phyloP scores from a whole-genome alignment of 2,329 filamentous ascomycete genomes.

The Blastomyces silverae region DNA sequence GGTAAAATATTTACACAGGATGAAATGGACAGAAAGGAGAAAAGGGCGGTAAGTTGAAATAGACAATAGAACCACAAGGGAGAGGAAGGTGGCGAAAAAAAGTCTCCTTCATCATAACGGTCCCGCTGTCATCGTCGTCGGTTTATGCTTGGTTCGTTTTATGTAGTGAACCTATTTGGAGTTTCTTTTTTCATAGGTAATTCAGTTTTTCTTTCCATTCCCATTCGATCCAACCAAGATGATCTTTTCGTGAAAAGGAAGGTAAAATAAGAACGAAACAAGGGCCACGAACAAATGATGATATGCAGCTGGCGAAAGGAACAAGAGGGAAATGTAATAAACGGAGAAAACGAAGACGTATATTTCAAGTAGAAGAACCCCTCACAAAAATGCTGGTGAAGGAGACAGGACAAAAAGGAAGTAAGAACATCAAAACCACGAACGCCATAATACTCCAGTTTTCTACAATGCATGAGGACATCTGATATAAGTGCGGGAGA shows the following conservation, averaged over 20 bases:
- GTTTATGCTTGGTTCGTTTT: neutral
- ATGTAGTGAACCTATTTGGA: neutral
- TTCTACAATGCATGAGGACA: slow-evolving; percentile 3
- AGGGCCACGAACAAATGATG: neutral
- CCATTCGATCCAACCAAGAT: neutral
- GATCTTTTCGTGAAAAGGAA: neutral
- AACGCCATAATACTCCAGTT: slow-evolving; percentile 2
- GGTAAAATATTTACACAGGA: neutral
- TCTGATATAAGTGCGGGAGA: neutral
- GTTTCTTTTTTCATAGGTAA: neutral
- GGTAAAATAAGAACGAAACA: neutral
- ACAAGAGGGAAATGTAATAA: neutral
- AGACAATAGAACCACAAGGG: neutral
- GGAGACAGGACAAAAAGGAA: neutral
- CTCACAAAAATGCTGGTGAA: neutral
- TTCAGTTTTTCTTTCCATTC: neutral
- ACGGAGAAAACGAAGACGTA: neutral
- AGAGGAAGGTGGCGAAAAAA: neutral
- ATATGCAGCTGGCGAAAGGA: neutral
- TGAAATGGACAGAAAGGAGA: neutral
- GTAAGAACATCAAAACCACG: neutral
- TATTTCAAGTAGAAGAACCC: neutral
- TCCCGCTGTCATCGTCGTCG: neutral
- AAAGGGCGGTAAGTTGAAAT: neutral
- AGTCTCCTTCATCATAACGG: neutral